Base-by-base conservation (phyloP, 805 yeast genomes). In the Candida sakaeoensis region DNA sequence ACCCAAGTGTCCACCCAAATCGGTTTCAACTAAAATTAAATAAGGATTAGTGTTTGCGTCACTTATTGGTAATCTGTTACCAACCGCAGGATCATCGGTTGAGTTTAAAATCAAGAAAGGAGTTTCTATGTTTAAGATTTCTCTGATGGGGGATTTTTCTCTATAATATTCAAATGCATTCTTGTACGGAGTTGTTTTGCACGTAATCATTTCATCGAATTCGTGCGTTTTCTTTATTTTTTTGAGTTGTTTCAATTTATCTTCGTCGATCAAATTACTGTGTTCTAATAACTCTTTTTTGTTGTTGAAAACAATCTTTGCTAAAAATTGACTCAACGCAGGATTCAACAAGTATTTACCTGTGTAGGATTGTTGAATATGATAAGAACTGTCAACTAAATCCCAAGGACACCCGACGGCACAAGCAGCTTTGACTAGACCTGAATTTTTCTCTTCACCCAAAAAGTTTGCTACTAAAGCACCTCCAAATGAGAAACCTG, bases 401-500 rank as follows among this genome's bases (percentile, higher is more conserved):
- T 86, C 91, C 91, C 93, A 86, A 1, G 95, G 91, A 28, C 83
- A 80, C 6, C 85, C 70, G 4, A 79, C 67, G 14, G 58, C 39
- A 29, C 74, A 68, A 1, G 85, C 89, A 18, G 82, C 78, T 39
- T 58, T 51, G 29, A 66, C 50, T 6, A 57, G 30, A 23, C 65
- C 64, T 27, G 44, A 47, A 1, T 63, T 71, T 8, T 75, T 77
- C 48, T 79, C 80, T 52, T 77, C 82, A 8, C 89, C 91, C 15
- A 86, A 55, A 57, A 80, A 86, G 54, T 86, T 87, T 21, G 84
- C 72, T 44, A 85, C 64, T 23, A 86, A 71, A 2, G 81, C 72
- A 0, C 84, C 90, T 2, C 95, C 95, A 39, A 86, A 71, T n/a
- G 90, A 82, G 52, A 81, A 82, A 2, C 95, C 95, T n/a, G 77